Base-by-base conservation (phyloP, 1,284 basidiomycete genomes). In the Serendipita sp. region DNA sequence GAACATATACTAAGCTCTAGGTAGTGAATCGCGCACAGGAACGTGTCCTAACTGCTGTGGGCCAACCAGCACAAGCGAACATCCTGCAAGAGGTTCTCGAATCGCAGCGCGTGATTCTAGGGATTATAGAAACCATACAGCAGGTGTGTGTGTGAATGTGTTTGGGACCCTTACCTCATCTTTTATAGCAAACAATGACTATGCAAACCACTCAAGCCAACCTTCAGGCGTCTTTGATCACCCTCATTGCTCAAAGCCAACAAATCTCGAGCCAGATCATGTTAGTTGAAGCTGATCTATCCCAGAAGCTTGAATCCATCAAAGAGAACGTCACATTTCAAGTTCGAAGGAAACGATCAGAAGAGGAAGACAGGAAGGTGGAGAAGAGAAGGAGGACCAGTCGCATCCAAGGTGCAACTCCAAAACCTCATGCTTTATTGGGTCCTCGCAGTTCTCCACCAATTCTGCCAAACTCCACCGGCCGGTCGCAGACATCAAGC, bases 11-110 rank as follows among this genome's bases (percentile, higher is more conserved):
- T 30, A 30, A 22, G 53, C 10, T 35, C n/a, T 58, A 30, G 17
- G 17, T 62, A 22, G 62, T 42, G 3, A 62, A 62, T 38, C 47
- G 62, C 17, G 53, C 22, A 5, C 62, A 62, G 30, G 35, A 26
- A 15, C 17, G 49, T 12, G 13, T 62, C 2, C 8, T 62, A 13
- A 44, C 45, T 3, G 44, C 43, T 32, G 44, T 49, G 6, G 61
- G 61, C 32, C 42, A 32, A 30, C 61, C 61, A 26, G 61, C 44
- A 12, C 61, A 62, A 30, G 44, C 61, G 5, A 4, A 47, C 42
- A 3, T 22, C 0, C 5, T 62, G 3, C 15, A 62, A 32, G 61
- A 49, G 34, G 13, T 58, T 26, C 32, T 58, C 22, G 53, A 58
- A 34, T 58, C 22, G 15, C 53, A 58, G 32, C 22, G 15, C n/a